Evolutionary conservation across 2,329 filamentous ascomycete genomes (phyloP), one percentile per base, ranked within the genome.

Genomic region (Stagonosporopsis cucurbitacearum): DNA sequence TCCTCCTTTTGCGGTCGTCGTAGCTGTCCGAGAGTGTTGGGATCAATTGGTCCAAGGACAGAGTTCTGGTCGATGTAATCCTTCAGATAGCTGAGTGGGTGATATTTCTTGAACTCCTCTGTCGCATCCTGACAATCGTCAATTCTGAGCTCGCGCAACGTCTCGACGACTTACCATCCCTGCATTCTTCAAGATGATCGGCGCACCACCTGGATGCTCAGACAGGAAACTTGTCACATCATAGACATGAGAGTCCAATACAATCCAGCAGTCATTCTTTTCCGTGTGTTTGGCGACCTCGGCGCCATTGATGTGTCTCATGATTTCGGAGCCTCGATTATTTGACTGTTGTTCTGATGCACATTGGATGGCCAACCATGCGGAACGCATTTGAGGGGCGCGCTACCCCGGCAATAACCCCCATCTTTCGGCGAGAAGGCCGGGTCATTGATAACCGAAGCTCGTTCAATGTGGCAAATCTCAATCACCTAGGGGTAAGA

Each of bases 221-320:
- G 80, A 79, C 5, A 85, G 77, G 67, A 91, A 90, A 13, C 82
- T 79, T 4, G 85, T 87, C 28, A 91, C 75, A 70, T 91, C 84
- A 76, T 87, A 90, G 5, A 90, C 86, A 60, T 84, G 83, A 32
- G 82, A 83, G 67, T 90, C 83, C 8, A 91, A 81, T 6, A 89
- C 86, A 45, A 90, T 83, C 88, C 88, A 91, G 62, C 78, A 80
- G 7, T 68, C 69, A 9, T 72, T 68, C 43, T 69, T 73, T 46
- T 44, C 71, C 36, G 60, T 66, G 55, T 75, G 73, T 50, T 69
- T 70, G 28, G 67, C 69, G 46, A 75, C 66, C 33, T 75, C 72
- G 33, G 69, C 70, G 37, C 71, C 72, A 44, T 73, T 59, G 43
- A 74, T 65, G 35, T 53, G 46, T 30, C 57, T 50, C 69, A 71